These are phyloP conservation scores for Litchi chinensis DNA, from an alignment of 345 rosid species.

Conservation along the genomic window DNA sequence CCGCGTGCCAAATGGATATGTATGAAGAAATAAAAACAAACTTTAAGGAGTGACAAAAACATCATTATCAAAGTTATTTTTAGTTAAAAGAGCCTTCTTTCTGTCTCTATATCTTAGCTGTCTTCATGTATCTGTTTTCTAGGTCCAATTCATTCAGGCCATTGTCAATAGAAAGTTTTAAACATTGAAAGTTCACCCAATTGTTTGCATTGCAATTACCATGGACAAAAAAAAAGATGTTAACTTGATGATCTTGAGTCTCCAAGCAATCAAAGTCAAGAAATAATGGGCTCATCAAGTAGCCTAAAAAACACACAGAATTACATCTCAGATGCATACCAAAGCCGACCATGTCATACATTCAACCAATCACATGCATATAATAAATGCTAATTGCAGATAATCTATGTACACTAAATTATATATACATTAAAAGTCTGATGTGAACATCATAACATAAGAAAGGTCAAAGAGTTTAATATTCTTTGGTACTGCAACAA, in stretches of 20 bases:
- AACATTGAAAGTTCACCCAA: too few relatives aligned
- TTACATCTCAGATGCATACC: too few relatives aligned
- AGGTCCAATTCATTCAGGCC: background rate
- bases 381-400: too few relatives aligned
- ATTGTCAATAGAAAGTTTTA: too few relatives aligned
- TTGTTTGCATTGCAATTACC: too few relatives aligned
- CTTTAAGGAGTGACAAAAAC: background rate
- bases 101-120: too few relatives aligned
- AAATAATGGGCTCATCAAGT: background rate
- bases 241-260: background rate
- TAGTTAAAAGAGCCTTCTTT: too few relatives aligned
- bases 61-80: too few relatives aligned
- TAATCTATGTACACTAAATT: too few relatives aligned
- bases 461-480: background rate
- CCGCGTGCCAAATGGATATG: too few relatives aligned
- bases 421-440: too few relatives aligned
- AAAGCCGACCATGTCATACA: background rate
- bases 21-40: background rate
- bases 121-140: background rate
- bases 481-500: conserved; percentile 7
- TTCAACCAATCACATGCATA: background rate
- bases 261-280: background rate
- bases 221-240: background rate
- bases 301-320: too few relatives aligned
- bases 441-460: background rate